These are phyloP conservation scores for Sphaerobolus stellatus DNA, from an alignment of 1,284 basidiomycete species.

Conservation along the genomic window DNA sequence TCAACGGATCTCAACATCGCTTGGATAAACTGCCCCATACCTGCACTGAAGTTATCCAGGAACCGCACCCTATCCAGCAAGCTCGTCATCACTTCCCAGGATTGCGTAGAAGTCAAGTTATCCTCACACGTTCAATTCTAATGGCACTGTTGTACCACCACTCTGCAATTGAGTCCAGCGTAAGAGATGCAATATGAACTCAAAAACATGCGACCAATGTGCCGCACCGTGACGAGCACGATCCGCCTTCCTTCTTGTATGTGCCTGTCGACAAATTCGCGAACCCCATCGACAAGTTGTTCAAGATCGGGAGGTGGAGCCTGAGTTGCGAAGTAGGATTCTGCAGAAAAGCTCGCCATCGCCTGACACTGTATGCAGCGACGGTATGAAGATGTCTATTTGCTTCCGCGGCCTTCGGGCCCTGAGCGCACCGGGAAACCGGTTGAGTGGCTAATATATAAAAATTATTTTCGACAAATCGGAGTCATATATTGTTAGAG, in stretches of 20 bases:
- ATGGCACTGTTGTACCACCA: slow-evolving; percentile 91
- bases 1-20: neutral
- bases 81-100: neutral
- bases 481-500: neutral
- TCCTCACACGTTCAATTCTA: slow-evolving; percentile 95
- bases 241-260: slow-evolving; percentile 67
- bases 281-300: slow-evolving; percentile 60
- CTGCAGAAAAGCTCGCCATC: slow-evolving; percentile 64
- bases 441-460: neutral
- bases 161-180: slow-evolving; percentile 52
- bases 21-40: slow-evolving; percentile 42
- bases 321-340: slow-evolving; percentile 85
- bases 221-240: slow-evolving; percentile 88
- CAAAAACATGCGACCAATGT: slow-evolving; percentile 7
- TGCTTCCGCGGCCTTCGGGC: neutral
- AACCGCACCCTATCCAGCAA: slow-evolving; percentile 79
- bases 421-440: neutral
- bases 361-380: neutral
- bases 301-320: slow-evolving; percentile 68
- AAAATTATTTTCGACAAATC: neutral
- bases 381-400: neutral
- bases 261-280: slow-evolving; percentile 73
- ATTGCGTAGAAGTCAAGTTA: too few relatives aligned
- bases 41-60: slow-evolving; percentile 98
- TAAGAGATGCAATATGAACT: neutral